Conservation (phyloP, 2,329 filamentous ascomycete genomes). For the Colletotrichum liriopes region DNA sequence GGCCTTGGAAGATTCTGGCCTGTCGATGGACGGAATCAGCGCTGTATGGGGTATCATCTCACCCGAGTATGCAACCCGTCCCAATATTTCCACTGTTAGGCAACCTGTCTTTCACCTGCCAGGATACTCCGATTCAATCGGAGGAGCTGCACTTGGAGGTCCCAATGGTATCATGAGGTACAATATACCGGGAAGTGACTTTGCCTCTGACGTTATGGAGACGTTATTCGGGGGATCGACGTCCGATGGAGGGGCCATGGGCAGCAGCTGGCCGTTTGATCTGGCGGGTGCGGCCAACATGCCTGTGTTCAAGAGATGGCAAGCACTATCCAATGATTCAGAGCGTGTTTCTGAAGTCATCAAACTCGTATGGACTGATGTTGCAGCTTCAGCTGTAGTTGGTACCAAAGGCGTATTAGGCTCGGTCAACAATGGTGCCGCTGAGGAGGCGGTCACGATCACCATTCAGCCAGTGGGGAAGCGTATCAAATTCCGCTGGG, state of each 20-base stretch:
- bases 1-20: constrained; percentile 51
- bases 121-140: constrained; percentile 21
- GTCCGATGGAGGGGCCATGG: neutral
- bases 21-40: constrained; percentile 45
- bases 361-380: constrained; percentile 62
- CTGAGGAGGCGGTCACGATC: constrained; percentile 35
- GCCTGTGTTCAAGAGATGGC: constrained; percentile 59
- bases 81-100: constrained; percentile 53
- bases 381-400: constrained; percentile 59
- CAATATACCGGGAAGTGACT: constrained; percentile 54
- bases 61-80: constrained; percentile 47
- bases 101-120: constrained; percentile 42
- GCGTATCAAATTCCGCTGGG: constrained; percentile 51
- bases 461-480: constrained; percentile 49
- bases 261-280: constrained; percentile 31
- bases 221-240: constrained; percentile 42
- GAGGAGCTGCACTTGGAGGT: constrained; percentile 7
- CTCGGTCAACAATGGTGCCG: constrained; percentile 36
- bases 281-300: constrained; percentile 49
- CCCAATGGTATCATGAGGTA: neutral
- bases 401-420: constrained; percentile 52
- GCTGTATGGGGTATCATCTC: constrained; percentile 60
- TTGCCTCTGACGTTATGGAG: constrained; percentile 48
- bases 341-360: constrained; percentile 53
- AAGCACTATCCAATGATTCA: constrained; percentile 51